phyloP scores from a whole-genome alignment of 2,329 filamentous ascomycete species.

The Arthrobotrys conoides region DNA sequence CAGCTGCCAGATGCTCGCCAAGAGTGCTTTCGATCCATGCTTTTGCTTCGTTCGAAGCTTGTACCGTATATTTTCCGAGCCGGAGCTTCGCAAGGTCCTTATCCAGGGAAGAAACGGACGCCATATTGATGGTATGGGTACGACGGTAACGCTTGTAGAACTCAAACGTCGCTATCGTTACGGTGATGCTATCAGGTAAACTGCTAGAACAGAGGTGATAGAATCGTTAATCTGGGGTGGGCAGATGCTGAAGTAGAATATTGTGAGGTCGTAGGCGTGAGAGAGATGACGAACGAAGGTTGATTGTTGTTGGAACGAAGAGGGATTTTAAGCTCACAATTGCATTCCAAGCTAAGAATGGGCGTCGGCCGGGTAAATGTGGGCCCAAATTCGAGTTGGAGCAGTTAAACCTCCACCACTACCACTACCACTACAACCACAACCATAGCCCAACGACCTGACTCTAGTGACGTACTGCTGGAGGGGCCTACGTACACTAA shows the following conservation, averaged over 20 bases:
- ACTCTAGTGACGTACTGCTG: constrained; percentile 11
- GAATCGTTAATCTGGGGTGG: background rate
- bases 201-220: background rate
- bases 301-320: constrained; percentile 21
- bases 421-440: background rate
- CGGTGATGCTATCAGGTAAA: background rate
- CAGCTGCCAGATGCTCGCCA: constrained; percentile 76
- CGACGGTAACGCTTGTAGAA: constrained; percentile 43
- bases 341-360: background rate
- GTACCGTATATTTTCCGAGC: constrained; percentile 91
- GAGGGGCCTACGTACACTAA: constrained; percentile 38
- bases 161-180: constrained; percentile 46
- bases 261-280: constrained; percentile 1
- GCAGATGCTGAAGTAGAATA: constrained; percentile 9
- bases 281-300: constrained; percentile 17
- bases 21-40: constrained; percentile 87
- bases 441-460: background rate
- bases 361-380: constrained; percentile 39
- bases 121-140: constrained; percentile 73
- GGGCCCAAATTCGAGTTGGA: constrained; percentile 2
- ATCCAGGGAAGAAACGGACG: constrained; percentile 92
- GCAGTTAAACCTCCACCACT: background rate
- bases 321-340: constrained; percentile 49
- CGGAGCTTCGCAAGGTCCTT: constrained; percentile 95
- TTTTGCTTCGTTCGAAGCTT: constrained; percentile 86